Base-by-base conservation (phyloP, 1,139 yeast species). In the Debaryomyces nepalensis region DNA sequence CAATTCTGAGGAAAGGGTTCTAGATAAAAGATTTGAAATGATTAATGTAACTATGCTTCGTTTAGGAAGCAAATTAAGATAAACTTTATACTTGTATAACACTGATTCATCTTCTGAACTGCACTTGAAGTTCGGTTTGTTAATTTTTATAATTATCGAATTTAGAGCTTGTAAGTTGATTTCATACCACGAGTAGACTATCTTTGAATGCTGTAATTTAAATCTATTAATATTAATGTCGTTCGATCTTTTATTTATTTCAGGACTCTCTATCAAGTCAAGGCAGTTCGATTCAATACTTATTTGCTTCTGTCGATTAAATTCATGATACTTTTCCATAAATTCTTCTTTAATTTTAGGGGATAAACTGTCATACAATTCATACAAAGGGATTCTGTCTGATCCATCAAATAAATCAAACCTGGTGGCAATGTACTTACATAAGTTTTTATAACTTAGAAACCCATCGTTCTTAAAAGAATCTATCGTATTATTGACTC, bases 281-380 rank as follows among this genome's bases (percentile, higher is more conserved):
- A 61, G 56, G 37, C 53, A 48, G 3, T 52, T 40, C 36, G 40
- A 20, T 22, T 68, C 74, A 4, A 68, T 46, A 4, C 51, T 46
- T 8, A 53, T 41, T 41, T 69, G 69, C 43, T 64, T 67, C 6
- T 33, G 33, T 23, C 37, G 42, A 46, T 61, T 67, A 48, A 55
- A 61, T 4, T 44, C 33, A 12, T 50, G 46, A 46, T 70, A 71
- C 3, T 55, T 46, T 1, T 47, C 30, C 59, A 64, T 48, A 43
- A 71, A 69, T 1, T 18, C 18, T 2, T 26, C 23, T 22, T 46
- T 45, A 4, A 51, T 43, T 2, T 39, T 21, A 5, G 32, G 39
- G 2, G 39, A 8, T 7, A 62, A 40, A 2, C 29, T 10, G 14
- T 61, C 61, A 33, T 49, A 59, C 6, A 55, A 40, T 10, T 57